Evolutionary conservation across 306 rosid species (phyloP).

Genomic region (Dalbergia cochinchinensis): DNA sequence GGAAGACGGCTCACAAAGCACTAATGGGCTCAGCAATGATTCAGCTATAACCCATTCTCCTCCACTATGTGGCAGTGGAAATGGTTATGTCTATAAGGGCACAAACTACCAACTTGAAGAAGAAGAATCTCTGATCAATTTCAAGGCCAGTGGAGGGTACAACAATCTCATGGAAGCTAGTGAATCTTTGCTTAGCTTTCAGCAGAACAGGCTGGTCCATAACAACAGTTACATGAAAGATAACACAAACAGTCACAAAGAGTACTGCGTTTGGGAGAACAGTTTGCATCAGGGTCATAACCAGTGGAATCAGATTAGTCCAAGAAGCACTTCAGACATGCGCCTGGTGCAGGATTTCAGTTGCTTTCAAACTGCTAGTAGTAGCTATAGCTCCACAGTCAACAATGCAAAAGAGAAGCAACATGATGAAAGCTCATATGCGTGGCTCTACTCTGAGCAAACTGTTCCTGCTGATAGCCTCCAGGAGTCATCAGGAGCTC

Average conservation of each 20-base stretch:
- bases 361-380: conserved; percentile 61
- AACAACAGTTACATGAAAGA: conserved; percentile 37
- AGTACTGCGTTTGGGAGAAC: conserved; percentile 46
- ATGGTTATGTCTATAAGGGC: conserved; percentile 42
- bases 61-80: conserved; percentile 42
- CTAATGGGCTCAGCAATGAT: conserved; percentile 48
- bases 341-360: conserved; percentile 50
- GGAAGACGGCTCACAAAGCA: conserved; percentile 43
- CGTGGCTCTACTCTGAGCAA: conserved; percentile 64
- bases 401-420: conserved; percentile 49
- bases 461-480: conserved; percentile 45
- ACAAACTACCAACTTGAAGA: conserved; percentile 45
- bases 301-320: conserved; percentile 52
- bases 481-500: conserved; percentile 46
- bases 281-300: conserved; percentile 38
- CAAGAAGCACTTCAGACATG: conserved; percentile 35
- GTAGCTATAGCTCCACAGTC: conserved; percentile 44
- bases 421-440: conserved; percentile 52
- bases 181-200: conserved; percentile 75
- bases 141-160: conserved; percentile 50
- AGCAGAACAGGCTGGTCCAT: conserved; percentile 44
- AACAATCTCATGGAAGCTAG: conserved; percentile 30
- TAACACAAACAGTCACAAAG: conserved; percentile 39
- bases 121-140: conserved; percentile 60
- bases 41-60: conserved; percentile 47